Evolutionary conservation across 345 rosid species (phyloP).

Genomic region (Bruguiera sexangula): DNA sequence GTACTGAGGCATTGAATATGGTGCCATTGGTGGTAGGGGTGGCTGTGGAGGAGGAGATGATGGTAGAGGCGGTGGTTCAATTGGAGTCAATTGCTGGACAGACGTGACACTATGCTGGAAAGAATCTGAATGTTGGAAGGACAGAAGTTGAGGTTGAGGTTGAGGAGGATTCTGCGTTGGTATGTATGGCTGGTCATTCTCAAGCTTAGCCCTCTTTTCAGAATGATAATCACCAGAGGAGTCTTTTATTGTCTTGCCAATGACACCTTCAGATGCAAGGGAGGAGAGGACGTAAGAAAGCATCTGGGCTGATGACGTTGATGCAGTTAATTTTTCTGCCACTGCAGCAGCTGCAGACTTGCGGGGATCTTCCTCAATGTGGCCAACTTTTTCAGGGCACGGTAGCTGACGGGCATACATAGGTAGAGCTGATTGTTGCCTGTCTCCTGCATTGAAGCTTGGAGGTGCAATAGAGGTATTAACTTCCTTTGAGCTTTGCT

Average conservation of each 20-base stretch:
- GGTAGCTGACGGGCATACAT: conserved; percentile 50
- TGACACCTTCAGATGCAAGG: conserved; percentile 81
- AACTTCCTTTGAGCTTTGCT: conserved; percentile 48
- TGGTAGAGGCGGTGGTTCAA: conserved; percentile 53
- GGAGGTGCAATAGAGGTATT: conserved; percentile 34
- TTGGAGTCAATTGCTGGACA: conserved; percentile 30
- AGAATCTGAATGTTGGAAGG: conserved; percentile 32
- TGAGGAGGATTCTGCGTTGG: conserved; percentile 40
- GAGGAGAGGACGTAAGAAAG: conserved; percentile 91
- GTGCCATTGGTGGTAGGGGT: conserved; percentile 52
- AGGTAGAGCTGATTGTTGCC: conserved; percentile 61
- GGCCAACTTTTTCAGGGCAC: conserved; percentile 30
- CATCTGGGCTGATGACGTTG: conserved; percentile 89
- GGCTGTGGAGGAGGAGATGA: conserved; percentile 57
- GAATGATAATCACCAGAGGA: conserved; percentile 46
- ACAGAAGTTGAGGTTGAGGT: conserved; percentile 14
- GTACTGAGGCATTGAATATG: conserved; percentile 54
- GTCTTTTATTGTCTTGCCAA: conserved; percentile 47
- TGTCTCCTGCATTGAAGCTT: conserved; percentile 42
- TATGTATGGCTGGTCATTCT: conserved; percentile 51
- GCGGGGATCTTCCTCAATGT: conserved; percentile 47
- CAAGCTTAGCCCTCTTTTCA: conserved; percentile 75
- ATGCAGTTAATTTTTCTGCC: conserved; percentile 85
- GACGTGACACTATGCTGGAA: conserved; percentile 30
- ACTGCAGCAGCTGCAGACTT: conserved; percentile 83